Evolutionary conservation across 805 yeast genomes (phyloP), one percentile per base, ranked within the genome.

Genomic region (Saturnispora saitoi): DNA sequence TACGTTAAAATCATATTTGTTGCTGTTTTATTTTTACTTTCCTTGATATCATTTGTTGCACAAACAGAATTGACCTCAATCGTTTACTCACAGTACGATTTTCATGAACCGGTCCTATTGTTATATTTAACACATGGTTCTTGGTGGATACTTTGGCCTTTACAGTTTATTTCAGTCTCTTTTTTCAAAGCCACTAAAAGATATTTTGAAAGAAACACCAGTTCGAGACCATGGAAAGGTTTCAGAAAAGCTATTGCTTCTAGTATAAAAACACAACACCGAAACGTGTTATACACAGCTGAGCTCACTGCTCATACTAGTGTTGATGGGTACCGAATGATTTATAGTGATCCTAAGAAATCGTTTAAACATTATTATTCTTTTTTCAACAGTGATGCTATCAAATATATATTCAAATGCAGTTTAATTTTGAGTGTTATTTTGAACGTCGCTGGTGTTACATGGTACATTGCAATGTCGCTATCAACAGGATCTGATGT

Each of bases 401-500:
- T 78, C 49, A 60, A 57, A 41, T 78, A 80, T 59, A 66, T 84
- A 12, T 54, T 74, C 32, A 55, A 56, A 34, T 66, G 72, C 22
- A 62, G 77, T 4, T 63, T 71, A 3, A 44, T 73, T 3, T 67
- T 84, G 29, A 73, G 84, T 3, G 29, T 76, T 8, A 75, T 87
- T 6, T 69, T 87, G 51, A 85, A 85, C 17, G 51, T 78, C 2
- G 95, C 95, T 0, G 95, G 95, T 1, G 70, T 77, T 17, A 78
- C 95, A 2, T 87, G 96, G 96, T 88, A 86, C 61, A 75, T 85
- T 15, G 84, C 95, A 10, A 86, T 88, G 80, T 72, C 80, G 29
- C 66, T 85, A 59, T 81, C 95, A 0, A 83, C 89, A 28, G 87
- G 95, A 0, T 73, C 87, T 3, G 95, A 88, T 58, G 83, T 88